Conservation (phyloP, 352 stramenopile species). For the Blastocystis sp. region DNA sequence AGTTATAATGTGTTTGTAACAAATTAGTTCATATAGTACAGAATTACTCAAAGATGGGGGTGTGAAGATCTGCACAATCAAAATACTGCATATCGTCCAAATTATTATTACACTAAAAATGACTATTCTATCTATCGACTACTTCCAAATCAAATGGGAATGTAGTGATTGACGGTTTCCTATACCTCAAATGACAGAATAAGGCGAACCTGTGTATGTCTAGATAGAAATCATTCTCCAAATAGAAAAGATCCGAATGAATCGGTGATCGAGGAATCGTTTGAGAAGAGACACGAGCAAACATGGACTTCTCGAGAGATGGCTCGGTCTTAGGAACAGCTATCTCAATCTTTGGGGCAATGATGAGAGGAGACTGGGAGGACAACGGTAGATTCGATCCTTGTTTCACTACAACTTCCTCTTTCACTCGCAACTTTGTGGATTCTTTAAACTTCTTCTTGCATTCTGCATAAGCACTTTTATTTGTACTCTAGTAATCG, state of each 20-base stretch:
- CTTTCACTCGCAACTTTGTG: not conserved
- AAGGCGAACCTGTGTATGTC: not conserved
- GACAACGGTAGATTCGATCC: not conserved
- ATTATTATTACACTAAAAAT: slow-evolving; percentile 17
- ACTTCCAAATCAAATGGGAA: not conserved
- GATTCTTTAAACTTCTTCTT: not conserved
- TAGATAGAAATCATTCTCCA: not conserved
- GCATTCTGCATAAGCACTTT: not conserved
- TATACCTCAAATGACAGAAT: not conserved
- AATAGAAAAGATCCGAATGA: not conserved
- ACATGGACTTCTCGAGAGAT: not conserved
- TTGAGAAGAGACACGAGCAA: not conserved
- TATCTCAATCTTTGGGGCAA: slow-evolving; percentile 2
- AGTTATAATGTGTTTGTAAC: not conserved
- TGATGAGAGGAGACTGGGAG: not conserved
- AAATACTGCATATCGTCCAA: slow-evolving; percentile 11
- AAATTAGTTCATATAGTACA: slow-evolving; percentile 11
- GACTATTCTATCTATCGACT: not conserved
- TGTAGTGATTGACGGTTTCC: not conserved
- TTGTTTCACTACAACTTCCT: not conserved
- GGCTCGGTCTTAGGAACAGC: not conserved
- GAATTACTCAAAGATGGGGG: slow-evolving; percentile 46
- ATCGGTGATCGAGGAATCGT: not conserved
- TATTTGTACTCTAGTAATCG: not conserved
- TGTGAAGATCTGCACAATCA: slow-evolving; percentile 28